Base-by-base conservation (phyloP, 331 rosid species). In the Stylosanthes scabra region DNA sequence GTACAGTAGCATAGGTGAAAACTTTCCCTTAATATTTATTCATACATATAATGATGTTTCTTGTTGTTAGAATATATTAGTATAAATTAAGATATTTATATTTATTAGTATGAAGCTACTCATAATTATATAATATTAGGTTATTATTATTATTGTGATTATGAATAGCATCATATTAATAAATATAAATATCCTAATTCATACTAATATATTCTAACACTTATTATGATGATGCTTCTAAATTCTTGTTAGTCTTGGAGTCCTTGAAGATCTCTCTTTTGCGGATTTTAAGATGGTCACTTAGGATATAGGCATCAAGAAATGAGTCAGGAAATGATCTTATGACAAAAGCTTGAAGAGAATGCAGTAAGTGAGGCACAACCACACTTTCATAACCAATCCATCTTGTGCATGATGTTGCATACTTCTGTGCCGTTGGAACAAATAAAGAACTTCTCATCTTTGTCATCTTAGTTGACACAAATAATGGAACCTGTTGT, bases 391-490 rank as follows among this genome's bases (percentile, higher is more conserved):
- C 86, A 0, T 82, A 78, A 0, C 86, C 83, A 69, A 82, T 78
- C 72, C 83, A 82, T 46, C 71, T 74, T 9, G 59, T 59, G 68
- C 86, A 41, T 13, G 46, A 0, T 74, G 69, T 58, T 49, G 80
- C 42, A 20, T 78, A 82, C 28, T 12, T 69, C 71, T 46, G 83
- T 57, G 16, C 83, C 45, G 86, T 64, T 28, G 97, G 97, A 54
- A 83, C 70, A 56, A 92, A 88, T 44, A 83, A 20, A 1, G 93
- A 85, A 0, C 80, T 5, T 46, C 68, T 45, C 88, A 15, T 80
- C 75, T 54, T 72, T 39, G 41, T 72, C 96, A 92, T 85, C 71
- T 88, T 86, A 13, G 97, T 92, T 12, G 92, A 84, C n/a, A 92
- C 97, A 31, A 76, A 88, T 44, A 92, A 73, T 44, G 93, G 97